Percentiles rank a stretch among this genome's conserved stretches.
Evolutionary conservation across 306 rosid species (phyloP).

Genomic region (Dicorynia guianensis): DNA sequence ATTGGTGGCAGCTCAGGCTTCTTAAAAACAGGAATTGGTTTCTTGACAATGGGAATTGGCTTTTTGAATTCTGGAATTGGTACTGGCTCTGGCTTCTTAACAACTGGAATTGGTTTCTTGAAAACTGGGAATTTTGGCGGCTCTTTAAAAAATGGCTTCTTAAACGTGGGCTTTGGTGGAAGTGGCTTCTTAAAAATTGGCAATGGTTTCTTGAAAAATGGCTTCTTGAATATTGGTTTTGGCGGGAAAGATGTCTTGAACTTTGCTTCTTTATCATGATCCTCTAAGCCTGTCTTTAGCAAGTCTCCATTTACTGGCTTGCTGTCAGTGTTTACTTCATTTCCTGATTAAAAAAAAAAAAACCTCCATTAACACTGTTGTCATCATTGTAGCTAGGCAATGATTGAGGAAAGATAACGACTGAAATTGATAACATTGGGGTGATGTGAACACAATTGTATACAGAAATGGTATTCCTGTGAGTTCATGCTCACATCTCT

Average conservation of each 20-base stretch:
- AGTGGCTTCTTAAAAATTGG: not conserved
- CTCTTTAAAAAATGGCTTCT: not conserved
- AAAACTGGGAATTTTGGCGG: no score
- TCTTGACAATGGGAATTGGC: no score
- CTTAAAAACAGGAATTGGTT: no score
- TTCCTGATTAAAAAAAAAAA: conserved; percentile 23
- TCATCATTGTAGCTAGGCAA: not conserved
- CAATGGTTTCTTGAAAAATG: not conserved
- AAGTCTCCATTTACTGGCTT: conserved; percentile 27
- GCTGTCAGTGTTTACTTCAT: conserved; percentile 25
- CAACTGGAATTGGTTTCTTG: not conserved
- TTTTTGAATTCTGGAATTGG: no score
- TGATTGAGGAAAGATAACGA: no score
- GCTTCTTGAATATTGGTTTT: conserved; percentile 14
- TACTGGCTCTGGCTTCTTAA: not conserved
- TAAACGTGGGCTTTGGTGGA: not conserved
- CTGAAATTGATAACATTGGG: no score
- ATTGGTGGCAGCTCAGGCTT: no score
- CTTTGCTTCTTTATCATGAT: conserved; percentile 46
- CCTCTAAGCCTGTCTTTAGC: conserved; percentile 24
- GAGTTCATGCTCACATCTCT: no score
- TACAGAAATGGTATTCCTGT: no score
- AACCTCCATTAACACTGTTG: not conserved
- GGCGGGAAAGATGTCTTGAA: conserved; percentile 39
- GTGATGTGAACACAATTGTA: no score